phyloP scores from a whole-genome alignment of 805 yeast genomes.

The Saturnispora zaruensis region DNA sequence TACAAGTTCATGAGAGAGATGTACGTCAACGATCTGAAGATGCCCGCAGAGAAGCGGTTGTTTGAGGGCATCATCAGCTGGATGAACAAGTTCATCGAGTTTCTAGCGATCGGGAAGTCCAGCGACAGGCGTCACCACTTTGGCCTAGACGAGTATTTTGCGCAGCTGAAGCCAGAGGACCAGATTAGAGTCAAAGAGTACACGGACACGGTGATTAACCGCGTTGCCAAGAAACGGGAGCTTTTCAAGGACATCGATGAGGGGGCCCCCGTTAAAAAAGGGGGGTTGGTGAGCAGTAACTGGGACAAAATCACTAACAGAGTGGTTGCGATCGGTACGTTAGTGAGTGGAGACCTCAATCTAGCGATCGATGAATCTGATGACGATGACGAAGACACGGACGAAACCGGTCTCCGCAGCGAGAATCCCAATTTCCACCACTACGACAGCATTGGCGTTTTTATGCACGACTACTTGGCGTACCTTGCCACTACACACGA shows the following conservation, averaged over 20 bases:
- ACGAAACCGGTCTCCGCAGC: no score
- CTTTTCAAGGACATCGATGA: conserved; percentile 30
- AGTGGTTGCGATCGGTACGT: conserved; percentile 16
- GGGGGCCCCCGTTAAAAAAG: conserved; percentile 13
- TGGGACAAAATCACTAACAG: conserved; percentile 39
- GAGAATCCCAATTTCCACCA: neutral
- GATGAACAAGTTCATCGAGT: conserved; percentile 58
- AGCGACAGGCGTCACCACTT: conserved; percentile 34
- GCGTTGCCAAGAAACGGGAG: conserved; percentile 31
- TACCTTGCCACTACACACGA: neutral
- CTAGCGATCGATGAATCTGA: conserved; percentile 8
- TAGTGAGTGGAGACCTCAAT: neutral
- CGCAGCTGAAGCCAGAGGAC: conserved; percentile 7
- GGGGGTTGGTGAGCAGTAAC: conserved; percentile 25
- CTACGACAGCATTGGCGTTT: neutral
- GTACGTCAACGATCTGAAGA: conserved; percentile 63
- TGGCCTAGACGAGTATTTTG: conserved; percentile 34
- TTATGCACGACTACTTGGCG: neutral
- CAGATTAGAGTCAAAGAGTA: conserved; percentile 30
- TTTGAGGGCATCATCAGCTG: conserved; percentile 68
- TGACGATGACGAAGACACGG: neutral
- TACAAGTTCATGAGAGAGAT: conserved; percentile 73
- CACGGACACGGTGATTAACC: conserved; percentile 32
- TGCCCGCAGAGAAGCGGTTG: conserved; percentile 26
- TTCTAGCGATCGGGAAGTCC: conserved; percentile 53